Conservation (phyloP, 2,329 filamentous ascomycete species). For the Pseudocercospora ulei region DNA sequence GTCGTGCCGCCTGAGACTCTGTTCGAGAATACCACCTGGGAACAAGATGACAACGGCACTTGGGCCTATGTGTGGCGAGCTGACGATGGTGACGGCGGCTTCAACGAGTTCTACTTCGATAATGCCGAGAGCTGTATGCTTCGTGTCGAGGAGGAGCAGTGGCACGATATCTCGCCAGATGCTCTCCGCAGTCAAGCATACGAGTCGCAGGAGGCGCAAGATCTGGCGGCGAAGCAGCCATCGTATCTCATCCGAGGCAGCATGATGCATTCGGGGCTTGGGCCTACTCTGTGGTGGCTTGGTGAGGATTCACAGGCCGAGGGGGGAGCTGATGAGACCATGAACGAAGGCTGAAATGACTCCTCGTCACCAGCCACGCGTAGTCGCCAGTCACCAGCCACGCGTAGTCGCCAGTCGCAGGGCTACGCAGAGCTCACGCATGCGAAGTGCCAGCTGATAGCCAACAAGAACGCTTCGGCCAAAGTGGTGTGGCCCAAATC, state of each 20-base stretch:
- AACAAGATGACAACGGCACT: conserved; percentile 26
- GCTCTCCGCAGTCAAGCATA: conserved; percentile 41
- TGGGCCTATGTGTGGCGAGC: conserved; percentile 72
- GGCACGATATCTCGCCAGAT: conserved; percentile 84
- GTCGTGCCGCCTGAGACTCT: conserved; percentile 64
- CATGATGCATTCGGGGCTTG: conserved; percentile 43
- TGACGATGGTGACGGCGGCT: conserved; percentile 49
- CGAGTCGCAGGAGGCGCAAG: conserved; percentile 50
- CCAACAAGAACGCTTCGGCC: too few relatives aligned
- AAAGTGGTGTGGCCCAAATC: too few relatives aligned
- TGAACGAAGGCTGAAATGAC: conserved; percentile 2
- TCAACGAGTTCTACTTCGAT: conserved; percentile 67
- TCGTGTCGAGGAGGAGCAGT: conserved; percentile 75
- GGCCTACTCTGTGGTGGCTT: conserved; percentile 43
- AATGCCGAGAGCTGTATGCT: conserved; percentile 81
- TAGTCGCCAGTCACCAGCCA: too few relatives aligned
- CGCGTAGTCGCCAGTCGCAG: too few relatives aligned
- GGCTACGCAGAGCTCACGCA: too few relatives aligned
- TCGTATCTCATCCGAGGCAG: conserved; percentile 57
- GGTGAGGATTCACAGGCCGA: conserved; percentile 24
- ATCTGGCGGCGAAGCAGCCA: conserved; percentile 52
- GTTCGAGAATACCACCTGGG: conserved; percentile 52
- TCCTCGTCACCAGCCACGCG: too few relatives aligned
- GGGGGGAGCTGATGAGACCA: conserved; percentile 2
- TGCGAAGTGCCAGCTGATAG: too few relatives aligned